Base-by-base conservation (phyloP, 139 green algal genomes). In the Chlorokybus atmophyticus region DNA sequence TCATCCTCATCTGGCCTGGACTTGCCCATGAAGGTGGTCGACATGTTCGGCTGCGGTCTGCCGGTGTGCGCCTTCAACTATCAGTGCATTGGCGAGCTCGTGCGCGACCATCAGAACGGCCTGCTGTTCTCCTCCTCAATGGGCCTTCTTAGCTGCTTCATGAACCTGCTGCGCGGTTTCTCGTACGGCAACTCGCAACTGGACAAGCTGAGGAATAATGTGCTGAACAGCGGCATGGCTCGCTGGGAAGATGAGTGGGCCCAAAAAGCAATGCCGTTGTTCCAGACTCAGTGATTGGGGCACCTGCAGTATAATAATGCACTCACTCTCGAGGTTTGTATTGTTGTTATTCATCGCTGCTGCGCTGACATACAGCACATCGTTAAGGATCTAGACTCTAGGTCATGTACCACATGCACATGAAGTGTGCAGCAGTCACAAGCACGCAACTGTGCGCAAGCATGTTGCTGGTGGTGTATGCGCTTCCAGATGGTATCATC, bases 1-100 rank as follows among this genome's bases (percentile, higher is more conserved):
- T 79, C 78, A 1, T 94, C 84, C 2, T 90, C 77, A 3, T 88
- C 76, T 1, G 87, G 87, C 19, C 62, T 98, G 25, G 91, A 98
- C 66, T 78, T 98, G 39, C 90, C 90, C 0, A 98, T 98, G 90
- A 98, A 98, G 75, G 82, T 95, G 4, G 84, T 97, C 2, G 90
- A 98, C 74, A 96, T 97, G 90, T 95, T 93, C 78, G 90, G 90
- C 0, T 78, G 75, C 51, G 86, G 84, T 3, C 66, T 95, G 40
- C 91, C 91, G 3, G 91, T 96, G 0, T 85, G 75, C 52, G 81
- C 88, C 1, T 64, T 80, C 17, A 35, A 61, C 38, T 98, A 94
- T 73, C 50, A 49, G 31, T 93, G 62, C 49, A 71, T 71, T 19
- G 29, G 31, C 3, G 63, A 71, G 63, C 56, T 71, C 6, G 63